Conservation (phyloP, 1,139 yeast species). For the Suhomyces taliae region DNA sequence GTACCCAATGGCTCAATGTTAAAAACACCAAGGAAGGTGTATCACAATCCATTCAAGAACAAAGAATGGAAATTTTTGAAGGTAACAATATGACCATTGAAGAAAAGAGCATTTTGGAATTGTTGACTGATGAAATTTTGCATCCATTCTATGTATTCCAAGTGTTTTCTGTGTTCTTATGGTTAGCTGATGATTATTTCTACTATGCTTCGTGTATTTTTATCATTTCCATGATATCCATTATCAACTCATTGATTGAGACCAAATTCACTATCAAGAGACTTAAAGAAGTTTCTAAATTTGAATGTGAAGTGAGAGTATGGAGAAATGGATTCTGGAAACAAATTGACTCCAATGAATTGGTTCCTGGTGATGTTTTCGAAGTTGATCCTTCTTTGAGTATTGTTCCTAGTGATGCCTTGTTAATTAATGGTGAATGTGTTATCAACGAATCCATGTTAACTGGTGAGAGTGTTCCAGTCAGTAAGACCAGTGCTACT, state of each 20-base stretch:
- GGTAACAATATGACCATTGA: slow-evolving; percentile 71
- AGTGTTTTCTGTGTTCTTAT: slow-evolving; percentile 81
- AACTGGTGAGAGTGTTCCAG: slow-evolving; percentile 98
- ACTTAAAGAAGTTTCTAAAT: slow-evolving; percentile 70
- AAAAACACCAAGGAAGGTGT: slow-evolving; percentile 67
- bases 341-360: slow-evolving; percentile 71
- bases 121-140: slow-evolving; percentile 81
- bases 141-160: slow-evolving; percentile 97
- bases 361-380: slow-evolving; percentile 94
- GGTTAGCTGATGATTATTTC: slow-evolving; percentile 91
- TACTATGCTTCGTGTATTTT: slow-evolving; percentile 94
- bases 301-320: slow-evolving; percentile 80
- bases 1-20: slow-evolving; percentile 66
- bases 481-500: slow-evolving; percentile 71
- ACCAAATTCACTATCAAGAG: slow-evolving; percentile 75
- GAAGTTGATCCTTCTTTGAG: slow-evolving; percentile 84
- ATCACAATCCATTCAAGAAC: slow-evolving; percentile 65
- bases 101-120: slow-evolving; percentile 64
- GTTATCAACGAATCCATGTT: slow-evolving; percentile 94
- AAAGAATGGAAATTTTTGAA: slow-evolving; percentile 74
- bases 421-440: slow-evolving; percentile 86
- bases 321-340: slow-evolving; percentile 95
- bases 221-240: slow-evolving; percentile 76
- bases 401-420: slow-evolving; percentile 83
- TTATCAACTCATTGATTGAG: slow-evolving; percentile 77